phyloP scores from a whole-genome alignment of 2,329 filamentous ascomycete species.

The Cladosporium cucumerinum region DNA sequence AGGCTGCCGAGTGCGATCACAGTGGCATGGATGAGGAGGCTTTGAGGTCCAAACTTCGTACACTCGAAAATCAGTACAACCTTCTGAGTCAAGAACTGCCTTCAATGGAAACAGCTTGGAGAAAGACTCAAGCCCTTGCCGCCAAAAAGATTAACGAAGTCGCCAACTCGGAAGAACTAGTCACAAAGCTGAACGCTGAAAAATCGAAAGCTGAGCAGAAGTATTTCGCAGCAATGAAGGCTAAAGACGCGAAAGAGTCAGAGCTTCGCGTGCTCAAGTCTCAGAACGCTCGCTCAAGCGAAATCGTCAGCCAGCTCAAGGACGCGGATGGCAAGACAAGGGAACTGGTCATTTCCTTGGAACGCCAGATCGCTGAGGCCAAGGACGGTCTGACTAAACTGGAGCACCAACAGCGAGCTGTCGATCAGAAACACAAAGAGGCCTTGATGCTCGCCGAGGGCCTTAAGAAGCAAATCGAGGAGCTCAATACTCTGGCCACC shows the following conservation, averaged over 20 bases:
- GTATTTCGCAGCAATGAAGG: constrained; percentile 93
- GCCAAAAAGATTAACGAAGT: constrained; percentile 84
- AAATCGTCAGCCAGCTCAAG: constrained; percentile 91
- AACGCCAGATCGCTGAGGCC: constrained; percentile 84
- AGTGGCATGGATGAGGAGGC: constrained; percentile 62
- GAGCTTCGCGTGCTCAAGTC: constrained; percentile 76
- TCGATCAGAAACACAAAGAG: constrained; percentile 71
- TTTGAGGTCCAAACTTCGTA: constrained; percentile 68
- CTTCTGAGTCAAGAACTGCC: constrained; percentile 84
- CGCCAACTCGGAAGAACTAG: constrained; percentile 70
- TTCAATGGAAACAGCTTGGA: constrained; percentile 87
- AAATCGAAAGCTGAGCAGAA: constrained; percentile 98
- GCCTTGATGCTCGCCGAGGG: constrained; percentile 66
- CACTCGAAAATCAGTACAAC: constrained; percentile 74
- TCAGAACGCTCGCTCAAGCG: constrained; percentile 85
- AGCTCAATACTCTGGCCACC: constrained; percentile 71
- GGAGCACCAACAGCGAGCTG: constrained; percentile 67
- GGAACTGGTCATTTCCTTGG: constrained; percentile 73
- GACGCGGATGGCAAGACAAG: constrained; percentile 78
- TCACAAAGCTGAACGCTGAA: constrained; percentile 71
- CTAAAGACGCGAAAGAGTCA: constrained; percentile 77
- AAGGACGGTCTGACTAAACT: constrained; percentile 73
- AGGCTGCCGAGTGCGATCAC: constrained; percentile 28
- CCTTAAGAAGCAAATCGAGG: constrained; percentile 69
- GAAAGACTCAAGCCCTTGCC: constrained; percentile 78